These are phyloP conservation scores for Ogataea degrootiae DNA, from an alignment of 805 yeast species.

Conservation along the genomic window DNA sequence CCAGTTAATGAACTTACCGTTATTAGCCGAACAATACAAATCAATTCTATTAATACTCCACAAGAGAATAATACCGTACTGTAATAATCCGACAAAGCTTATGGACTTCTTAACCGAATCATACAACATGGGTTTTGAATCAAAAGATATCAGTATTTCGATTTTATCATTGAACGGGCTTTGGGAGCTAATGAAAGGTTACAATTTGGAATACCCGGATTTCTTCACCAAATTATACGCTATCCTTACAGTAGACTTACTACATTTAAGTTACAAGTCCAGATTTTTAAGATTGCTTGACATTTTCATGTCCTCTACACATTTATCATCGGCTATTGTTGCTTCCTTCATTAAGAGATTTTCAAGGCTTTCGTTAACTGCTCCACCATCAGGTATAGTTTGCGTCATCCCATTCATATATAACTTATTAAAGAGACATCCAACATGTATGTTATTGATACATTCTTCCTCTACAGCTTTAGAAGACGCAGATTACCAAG, in stretches of 20 bases:
- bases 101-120: constrained; percentile 95
- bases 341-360: constrained; percentile 87
- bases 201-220: constrained; percentile 87
- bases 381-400: constrained; percentile 88
- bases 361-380: constrained; percentile 65
- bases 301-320: constrained; percentile 79
- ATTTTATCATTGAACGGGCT: constrained; percentile 83
- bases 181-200: constrained; percentile 74
- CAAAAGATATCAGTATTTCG: constrained; percentile 30
- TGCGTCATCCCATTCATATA: constrained; percentile 86
- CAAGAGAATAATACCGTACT: constrained; percentile 76
- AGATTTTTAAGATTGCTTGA: constrained; percentile 86
- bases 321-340: constrained; percentile 73
- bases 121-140: constrained; percentile 44
- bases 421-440: constrained; percentile 85
- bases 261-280: constrained; percentile 77
- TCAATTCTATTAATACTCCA: constrained; percentile 67
- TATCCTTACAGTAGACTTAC: constrained; percentile 66
- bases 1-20: constrained; percentile 44
- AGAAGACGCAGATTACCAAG: constrained; percentile 37
- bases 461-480: constrained; percentile 43
- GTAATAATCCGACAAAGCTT: constrained; percentile 71
- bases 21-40: constrained; percentile 53
- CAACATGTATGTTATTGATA: constrained; percentile 85
- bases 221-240: constrained; percentile 80